Conservation (phyloP, 78 protist species). For the Cavenderia fasciculata region DNA sequence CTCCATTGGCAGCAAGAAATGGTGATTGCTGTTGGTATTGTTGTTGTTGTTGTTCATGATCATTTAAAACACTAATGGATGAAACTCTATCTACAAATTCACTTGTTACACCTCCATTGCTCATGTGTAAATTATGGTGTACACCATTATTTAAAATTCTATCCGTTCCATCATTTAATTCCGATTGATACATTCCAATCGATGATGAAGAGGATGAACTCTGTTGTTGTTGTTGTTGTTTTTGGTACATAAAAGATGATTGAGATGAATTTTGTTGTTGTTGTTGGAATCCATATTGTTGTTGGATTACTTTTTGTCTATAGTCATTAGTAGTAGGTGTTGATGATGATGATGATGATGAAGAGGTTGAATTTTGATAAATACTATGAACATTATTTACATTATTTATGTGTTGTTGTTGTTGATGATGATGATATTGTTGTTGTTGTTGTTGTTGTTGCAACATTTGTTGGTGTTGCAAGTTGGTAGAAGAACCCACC, state of each 20-base stretch:
- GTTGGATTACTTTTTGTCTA: too few relatives aligned
- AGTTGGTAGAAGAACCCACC: too few relatives aligned
- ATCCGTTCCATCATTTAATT: neutral
- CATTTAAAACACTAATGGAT: neutral
- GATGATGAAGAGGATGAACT: neutral
- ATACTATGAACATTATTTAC: too few relatives aligned
- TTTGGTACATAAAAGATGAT: too few relatives aligned
- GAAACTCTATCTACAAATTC: neutral
- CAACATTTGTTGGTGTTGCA: neutral
- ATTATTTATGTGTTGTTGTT: neutral
- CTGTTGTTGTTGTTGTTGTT: conserved; percentile 12
- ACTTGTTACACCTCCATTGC: too few relatives aligned
- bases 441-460: conserved; percentile 26
- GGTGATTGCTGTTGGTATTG: conserved; percentile 4
- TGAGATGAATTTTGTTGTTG: too few relatives aligned
- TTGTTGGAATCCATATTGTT: too few relatives aligned
- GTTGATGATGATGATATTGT: conserved; percentile 16
- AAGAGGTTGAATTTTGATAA: too few relatives aligned
- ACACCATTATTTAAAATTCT: neutral
- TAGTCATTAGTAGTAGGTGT: conserved; percentile 9
- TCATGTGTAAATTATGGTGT: neutral
- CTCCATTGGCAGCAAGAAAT: too few relatives aligned
- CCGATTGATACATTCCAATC: neutral
- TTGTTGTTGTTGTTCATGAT: neutral
- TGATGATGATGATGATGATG: neutral